Evolutionary conservation across 1,284 basidiomycete species (phyloP).

Genomic region (Fomes fomentarius): DNA sequence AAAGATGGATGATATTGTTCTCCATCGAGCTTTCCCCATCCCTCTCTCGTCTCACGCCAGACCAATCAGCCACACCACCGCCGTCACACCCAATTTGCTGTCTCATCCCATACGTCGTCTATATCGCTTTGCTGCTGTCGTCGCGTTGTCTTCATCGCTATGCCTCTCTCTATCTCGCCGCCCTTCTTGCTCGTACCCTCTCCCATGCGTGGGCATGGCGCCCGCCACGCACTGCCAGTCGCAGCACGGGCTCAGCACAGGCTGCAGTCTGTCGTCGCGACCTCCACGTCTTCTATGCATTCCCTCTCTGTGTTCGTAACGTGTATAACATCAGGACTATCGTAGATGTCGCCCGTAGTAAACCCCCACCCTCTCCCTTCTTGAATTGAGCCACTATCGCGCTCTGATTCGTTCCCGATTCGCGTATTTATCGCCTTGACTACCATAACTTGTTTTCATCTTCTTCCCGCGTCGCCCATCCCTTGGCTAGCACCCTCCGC

Average conservation of each 20-base stretch:
- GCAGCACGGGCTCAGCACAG: slow-evolving; percentile 10
- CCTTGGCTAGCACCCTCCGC: neutral
- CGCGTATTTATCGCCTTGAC: slow-evolving; percentile 24
- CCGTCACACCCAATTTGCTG: neutral
- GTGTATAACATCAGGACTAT: slow-evolving; percentile 20
- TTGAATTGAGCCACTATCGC: neutral
- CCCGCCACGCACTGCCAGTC: slow-evolving; percentile 4
- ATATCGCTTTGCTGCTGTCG: slow-evolving; percentile 15
- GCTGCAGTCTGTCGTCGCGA: slow-evolving; percentile 6
- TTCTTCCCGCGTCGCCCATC: neutral
- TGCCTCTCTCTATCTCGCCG: slow-evolving; percentile 11
- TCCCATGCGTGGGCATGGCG: slow-evolving; percentile 7
- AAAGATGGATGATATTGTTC: too few relatives aligned
- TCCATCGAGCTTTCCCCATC: neutral
- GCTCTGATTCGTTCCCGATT: slow-evolving; percentile 12
- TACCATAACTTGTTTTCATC: slow-evolving; percentile 18
- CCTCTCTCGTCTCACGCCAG: neutral
- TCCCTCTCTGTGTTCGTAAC: neutral
- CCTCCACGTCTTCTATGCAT: slow-evolving; percentile 17
- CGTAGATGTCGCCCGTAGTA: slow-evolving; percentile 15
- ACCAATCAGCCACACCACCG: neutral
- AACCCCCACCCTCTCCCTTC: neutral
- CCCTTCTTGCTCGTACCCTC: slow-evolving; percentile 5
- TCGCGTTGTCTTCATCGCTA: slow-evolving; percentile 11
- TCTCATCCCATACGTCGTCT: slow-evolving; percentile 6